A percentile compares a stretch with the other conserved stretches of the same genome.
phyloP scores from a whole-genome alignment of 208 protist genomes.

The Crithidia bombi region DNA sequence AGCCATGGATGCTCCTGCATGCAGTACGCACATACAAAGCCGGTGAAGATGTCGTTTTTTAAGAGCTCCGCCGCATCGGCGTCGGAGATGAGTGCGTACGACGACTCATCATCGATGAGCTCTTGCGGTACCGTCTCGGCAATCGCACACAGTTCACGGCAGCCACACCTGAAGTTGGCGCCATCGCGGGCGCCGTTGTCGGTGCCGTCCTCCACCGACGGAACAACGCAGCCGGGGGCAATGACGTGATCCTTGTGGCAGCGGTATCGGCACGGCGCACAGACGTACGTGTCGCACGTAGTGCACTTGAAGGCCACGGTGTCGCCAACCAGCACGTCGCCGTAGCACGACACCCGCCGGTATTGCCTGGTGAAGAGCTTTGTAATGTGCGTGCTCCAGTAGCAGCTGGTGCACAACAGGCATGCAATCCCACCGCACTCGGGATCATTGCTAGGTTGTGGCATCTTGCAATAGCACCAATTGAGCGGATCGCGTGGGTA shows the following conservation, averaged over 20 bases:
- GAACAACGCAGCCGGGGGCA: conserved; percentile 33
- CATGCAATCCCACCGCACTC: conserved; percentile 75
- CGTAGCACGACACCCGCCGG: conserved; percentile 78
- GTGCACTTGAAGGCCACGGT: conserved; percentile 70
- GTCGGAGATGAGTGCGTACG: conserved; percentile 44
- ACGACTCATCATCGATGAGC: conserved; percentile 44
- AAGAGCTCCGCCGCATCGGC: conserved; percentile 60
- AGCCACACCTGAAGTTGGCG: conserved; percentile 79
- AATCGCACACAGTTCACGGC: conserved; percentile 67
- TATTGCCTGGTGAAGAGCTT: conserved; percentile 55
- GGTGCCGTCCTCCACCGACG: conserved; percentile 48
- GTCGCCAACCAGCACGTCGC: conserved; percentile 72
- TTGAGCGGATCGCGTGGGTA: conserved; percentile 71
- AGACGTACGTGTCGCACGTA: conserved; percentile 77
- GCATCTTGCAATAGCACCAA: conserved; percentile 85
- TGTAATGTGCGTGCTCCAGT: conserved; percentile 82
- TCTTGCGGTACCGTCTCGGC: conserved; percentile 48
- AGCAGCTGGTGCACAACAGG: conserved; percentile 80
- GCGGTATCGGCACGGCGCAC: conserved; percentile 76
- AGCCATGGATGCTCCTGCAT: conserved; percentile 89
- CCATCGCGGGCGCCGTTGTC: conserved; percentile 50
- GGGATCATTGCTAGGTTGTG: conserved; percentile 59
- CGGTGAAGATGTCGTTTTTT: conserved; percentile 82
- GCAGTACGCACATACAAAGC: conserved; percentile 77
- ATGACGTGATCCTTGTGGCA: conserved; percentile 85